phyloP scores from a whole-genome alignment of 306 rosid species.

The Vigna angularis region DNA sequence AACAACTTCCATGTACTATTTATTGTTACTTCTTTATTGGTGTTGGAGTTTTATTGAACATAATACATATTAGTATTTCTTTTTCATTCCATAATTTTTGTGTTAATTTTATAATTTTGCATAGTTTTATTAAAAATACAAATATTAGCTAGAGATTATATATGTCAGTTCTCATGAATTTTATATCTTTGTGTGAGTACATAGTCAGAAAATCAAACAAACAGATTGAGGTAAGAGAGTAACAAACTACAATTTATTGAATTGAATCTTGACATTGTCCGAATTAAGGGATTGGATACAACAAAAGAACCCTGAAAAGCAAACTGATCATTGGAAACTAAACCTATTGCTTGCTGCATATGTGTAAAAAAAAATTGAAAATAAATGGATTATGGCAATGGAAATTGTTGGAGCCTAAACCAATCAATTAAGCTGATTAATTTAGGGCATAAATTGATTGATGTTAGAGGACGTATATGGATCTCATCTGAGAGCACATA shows the following conservation, averaged over 20 bases:
- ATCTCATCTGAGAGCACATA: slow-evolving; percentile 24
- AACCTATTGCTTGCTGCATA: background rate
- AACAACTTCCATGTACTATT: too few species aligned
- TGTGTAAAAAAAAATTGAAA: background rate
- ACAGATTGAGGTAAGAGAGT: background rate
- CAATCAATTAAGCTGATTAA: slow-evolving; percentile 1
- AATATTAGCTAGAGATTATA: too few species aligned
- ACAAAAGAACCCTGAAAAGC: slow-evolving; percentile 11
- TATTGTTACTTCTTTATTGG: too few species aligned
- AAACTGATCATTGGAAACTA: slow-evolving; percentile 2
- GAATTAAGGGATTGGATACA: slow-evolving; percentile 8
- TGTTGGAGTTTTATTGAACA: too few species aligned
- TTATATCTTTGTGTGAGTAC: background rate
- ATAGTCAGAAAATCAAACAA: background rate
- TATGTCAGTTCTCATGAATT: too few species aligned
- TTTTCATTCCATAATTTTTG: too few species aligned
- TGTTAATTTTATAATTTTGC: background rate
- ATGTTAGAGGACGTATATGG: slow-evolving; percentile 34
- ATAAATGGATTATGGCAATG: background rate
- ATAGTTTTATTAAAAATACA: too few species aligned
- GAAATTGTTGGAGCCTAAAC: slow-evolving; percentile 26
- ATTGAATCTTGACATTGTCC: slow-evolving; percentile 26
- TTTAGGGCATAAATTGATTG: slow-evolving; percentile 31
- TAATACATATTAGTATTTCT: too few species aligned
- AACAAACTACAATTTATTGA: slow-evolving; percentile 37